Conservation (phyloP, 306 rosid genomes). For the Casuarina cunninghamiana region DNA sequence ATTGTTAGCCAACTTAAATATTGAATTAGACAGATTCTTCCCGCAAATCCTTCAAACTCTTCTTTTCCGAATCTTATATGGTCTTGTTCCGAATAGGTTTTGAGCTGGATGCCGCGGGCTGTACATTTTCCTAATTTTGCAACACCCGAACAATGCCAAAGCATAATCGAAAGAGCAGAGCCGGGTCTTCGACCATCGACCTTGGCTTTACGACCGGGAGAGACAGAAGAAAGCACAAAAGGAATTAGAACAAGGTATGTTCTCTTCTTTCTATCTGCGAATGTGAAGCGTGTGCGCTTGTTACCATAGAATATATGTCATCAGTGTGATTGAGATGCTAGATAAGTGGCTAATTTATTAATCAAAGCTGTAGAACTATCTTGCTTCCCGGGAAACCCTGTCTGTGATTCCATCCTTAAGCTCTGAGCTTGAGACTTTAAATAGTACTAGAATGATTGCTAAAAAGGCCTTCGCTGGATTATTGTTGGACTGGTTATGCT, state of each 20-base stretch:
- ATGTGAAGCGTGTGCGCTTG: conserved; percentile 7
- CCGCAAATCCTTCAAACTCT: no score
- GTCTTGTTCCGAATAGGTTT: conserved; percentile 40
- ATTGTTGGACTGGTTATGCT: background rate
- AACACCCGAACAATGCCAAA: conserved; percentile 70
- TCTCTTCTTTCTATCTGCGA: background rate
- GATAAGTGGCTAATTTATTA: background rate
- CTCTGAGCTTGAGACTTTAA: background rate
- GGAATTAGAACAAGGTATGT: conserved; percentile 89
- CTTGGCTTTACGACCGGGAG: conserved; percentile 69
- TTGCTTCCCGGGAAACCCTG: no score
- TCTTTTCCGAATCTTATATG: background rate
- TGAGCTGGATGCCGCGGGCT: conserved; percentile 90
- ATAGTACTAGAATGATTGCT: background rate
- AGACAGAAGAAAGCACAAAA: conserved; percentile 52
- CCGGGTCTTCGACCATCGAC: conserved; percentile 62
- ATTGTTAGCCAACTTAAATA: conserved; percentile 21
- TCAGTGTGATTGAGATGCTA: background rate
- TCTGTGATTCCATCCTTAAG: background rate
- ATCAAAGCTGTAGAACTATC: no score
- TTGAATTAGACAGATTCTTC: background rate
- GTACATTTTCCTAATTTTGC: conserved; percentile 87
- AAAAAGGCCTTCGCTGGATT: background rate
- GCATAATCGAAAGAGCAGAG: conserved; percentile 53
- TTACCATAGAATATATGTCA: background rate